Conservation (phyloP, 192 early-diverging fungal species). For the Backusella tuberculispora region DNA sequence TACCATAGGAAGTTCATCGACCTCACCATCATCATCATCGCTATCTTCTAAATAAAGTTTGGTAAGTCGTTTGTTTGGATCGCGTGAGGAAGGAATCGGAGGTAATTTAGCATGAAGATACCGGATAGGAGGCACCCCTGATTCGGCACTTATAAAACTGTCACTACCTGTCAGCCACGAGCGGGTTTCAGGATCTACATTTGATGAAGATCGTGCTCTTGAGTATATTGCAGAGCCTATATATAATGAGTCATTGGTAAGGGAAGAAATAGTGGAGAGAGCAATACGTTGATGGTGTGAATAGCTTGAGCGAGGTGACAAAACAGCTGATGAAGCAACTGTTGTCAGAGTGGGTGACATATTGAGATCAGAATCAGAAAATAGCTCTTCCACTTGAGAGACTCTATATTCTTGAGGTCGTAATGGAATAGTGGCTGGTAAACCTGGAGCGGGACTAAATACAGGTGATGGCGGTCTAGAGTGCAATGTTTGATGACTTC, state of each 20-base stretch:
- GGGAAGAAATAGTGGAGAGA: constrained; percentile 26
- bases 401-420: constrained; percentile 20
- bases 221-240: constrained; percentile 10
- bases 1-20: neutral
- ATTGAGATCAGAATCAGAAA: neutral
- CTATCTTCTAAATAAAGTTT: constrained; percentile 37
- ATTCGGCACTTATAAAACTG: neutral
- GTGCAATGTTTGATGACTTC: constrained; percentile 20
- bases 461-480: constrained; percentile 39
- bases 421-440: constrained; percentile 31
- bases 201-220: neutral
- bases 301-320: constrained; percentile 26
- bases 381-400: constrained; percentile 31
- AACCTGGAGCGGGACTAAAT: constrained; percentile 32
- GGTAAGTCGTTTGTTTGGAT: constrained; percentile 32
- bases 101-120: constrained; percentile 36
- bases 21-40: constrained; percentile 33
- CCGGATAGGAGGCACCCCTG: neutral
- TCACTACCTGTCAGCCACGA: constrained; percentile 14
- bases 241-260: constrained; percentile 21
- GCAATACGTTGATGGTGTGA: constrained; percentile 15
- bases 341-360: constrained; percentile 33
- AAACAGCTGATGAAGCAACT: constrained; percentile 31
- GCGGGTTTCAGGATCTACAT: constrained; percentile 13
- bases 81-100: constrained; percentile 17